Evolutionary conservation across 2,329 filamentous ascomycete species (phyloP).

Genomic region (Arthrobotrys sinensis): DNA sequence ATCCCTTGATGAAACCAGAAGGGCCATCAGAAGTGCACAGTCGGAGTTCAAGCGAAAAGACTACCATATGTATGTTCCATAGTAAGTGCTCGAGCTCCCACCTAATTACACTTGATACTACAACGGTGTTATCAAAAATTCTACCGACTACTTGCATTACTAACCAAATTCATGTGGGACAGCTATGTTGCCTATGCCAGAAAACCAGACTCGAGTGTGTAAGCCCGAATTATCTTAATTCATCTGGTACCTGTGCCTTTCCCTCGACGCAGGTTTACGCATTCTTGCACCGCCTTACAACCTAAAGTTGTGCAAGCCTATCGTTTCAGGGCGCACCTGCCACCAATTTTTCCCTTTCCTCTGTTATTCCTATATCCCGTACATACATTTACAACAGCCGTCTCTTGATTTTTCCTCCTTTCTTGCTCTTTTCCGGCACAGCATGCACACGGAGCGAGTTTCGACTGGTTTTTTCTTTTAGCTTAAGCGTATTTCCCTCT

Average conservation of each 20-base stretch:
- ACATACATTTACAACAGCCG: conserved; percentile 11
- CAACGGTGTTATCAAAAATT: neutral
- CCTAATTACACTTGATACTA: too few species aligned
- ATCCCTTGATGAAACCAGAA: conserved; percentile 51
- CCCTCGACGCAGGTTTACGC: neutral
- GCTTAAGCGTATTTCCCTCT: conserved; percentile 7
- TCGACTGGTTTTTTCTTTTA: neutral
- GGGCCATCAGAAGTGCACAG: conserved; percentile 38
- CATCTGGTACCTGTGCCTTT: neutral
- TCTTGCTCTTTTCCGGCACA: neutral
- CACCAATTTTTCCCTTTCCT: neutral
- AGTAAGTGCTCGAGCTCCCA: conserved; percentile 34
- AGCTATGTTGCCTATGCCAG: conserved; percentile 58
- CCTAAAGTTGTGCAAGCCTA: neutral
- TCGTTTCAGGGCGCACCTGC: conserved; percentile 8
- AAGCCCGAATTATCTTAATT: neutral
- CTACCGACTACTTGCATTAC: neutral
- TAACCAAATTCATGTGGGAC: conserved; percentile 4
- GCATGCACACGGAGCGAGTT: conserved; percentile 8
- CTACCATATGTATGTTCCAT: conserved; percentile 60
- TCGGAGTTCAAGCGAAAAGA: conserved; percentile 58
- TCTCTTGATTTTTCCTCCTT: neutral
- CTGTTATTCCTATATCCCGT: neutral
- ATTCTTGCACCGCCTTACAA: neutral
- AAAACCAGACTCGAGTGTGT: conserved; percentile 32